These are phyloP conservation scores for Jaltomata sinuosa DNA, from an alignment of 257 asterid genomes.

Conservation along the genomic window DNA sequence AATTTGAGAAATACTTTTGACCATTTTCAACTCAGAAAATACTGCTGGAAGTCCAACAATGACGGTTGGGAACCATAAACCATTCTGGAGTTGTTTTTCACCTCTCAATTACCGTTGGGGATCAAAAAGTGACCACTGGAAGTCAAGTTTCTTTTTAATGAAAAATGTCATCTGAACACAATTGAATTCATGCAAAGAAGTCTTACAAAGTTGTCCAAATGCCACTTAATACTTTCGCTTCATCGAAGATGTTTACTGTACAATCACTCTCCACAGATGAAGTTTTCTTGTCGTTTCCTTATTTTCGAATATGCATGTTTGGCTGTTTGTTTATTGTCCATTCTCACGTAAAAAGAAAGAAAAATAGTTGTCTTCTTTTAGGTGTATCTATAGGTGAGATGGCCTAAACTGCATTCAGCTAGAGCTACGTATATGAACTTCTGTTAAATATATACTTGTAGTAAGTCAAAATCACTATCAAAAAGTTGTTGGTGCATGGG, in stretches of 20 bases:
- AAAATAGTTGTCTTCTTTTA: not conserved
- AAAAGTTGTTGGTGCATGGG: not conserved
- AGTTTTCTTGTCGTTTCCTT: not conserved
- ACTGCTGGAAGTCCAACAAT: no score
- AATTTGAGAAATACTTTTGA: no score
- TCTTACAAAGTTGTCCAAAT: not conserved
- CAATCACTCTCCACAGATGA: not conserved
- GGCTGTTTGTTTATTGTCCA: not conserved
- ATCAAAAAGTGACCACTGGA: not conserved
- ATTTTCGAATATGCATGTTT: not conserved
- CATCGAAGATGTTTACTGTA: not conserved
- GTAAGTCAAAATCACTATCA: not conserved
- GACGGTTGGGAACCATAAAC: no score
- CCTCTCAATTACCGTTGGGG: no score
- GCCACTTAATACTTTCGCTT: no score
- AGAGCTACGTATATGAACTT: not conserved
- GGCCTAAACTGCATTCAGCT: not conserved
- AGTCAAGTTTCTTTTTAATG: not conserved
- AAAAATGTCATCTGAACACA: not conserved
- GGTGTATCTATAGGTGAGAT: not conserved
- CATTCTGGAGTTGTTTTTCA: no score
- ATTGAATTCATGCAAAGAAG: not conserved
- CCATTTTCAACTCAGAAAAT: no score
- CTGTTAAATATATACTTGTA: not conserved
- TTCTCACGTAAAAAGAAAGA: not conserved